Evolutionary conservation across 2,329 filamentous ascomycete species (phyloP).

Genomic region (Claviceps maximensis): DNA sequence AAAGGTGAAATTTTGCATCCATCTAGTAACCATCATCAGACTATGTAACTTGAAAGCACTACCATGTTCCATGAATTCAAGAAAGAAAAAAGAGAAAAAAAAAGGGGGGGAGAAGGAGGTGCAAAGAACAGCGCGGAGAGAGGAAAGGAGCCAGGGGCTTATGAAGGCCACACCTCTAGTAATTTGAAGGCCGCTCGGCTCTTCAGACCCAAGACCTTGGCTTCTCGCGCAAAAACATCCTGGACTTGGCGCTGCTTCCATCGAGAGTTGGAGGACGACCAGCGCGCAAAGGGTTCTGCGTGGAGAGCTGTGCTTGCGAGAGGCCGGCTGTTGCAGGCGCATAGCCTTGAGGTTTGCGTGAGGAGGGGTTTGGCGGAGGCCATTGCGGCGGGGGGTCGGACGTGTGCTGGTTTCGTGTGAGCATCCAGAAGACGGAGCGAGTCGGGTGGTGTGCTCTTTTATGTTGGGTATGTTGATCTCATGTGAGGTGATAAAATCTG

Average conservation of each 20-base stretch:
- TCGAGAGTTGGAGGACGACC: slow-evolving; percentile 48
- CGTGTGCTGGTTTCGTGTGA: not conserved
- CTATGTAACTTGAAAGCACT: not conserved
- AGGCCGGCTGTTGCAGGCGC: not conserved
- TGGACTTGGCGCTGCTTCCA: slow-evolving; percentile 72
- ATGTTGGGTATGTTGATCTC: not conserved
- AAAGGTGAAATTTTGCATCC: slow-evolving; percentile 67
- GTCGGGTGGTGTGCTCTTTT: no score
- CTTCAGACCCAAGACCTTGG: slow-evolving; percentile 68
- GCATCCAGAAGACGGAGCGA: no score
- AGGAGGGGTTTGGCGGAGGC: not conserved
- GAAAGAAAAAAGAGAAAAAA: not conserved
- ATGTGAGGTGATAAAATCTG: no score
- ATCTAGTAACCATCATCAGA: slow-evolving; percentile 40
- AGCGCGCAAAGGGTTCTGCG: slow-evolving; percentile 4
- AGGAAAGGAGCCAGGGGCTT: no score
- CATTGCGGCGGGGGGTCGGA: not conserved
- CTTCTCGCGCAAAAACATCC: slow-evolving; percentile 61
- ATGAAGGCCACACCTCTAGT: slow-evolving; percentile 49
- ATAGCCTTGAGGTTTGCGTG: not conserved
- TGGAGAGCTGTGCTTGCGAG: not conserved
- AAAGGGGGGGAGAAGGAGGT: no score
- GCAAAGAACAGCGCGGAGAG: no score
- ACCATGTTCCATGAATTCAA: not conserved
- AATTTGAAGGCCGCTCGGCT: slow-evolving; percentile 91